Evolutionary conservation across 2,329 filamentous ascomycete species (phyloP).

Genomic region (Cryphonectria carpinicola): DNA sequence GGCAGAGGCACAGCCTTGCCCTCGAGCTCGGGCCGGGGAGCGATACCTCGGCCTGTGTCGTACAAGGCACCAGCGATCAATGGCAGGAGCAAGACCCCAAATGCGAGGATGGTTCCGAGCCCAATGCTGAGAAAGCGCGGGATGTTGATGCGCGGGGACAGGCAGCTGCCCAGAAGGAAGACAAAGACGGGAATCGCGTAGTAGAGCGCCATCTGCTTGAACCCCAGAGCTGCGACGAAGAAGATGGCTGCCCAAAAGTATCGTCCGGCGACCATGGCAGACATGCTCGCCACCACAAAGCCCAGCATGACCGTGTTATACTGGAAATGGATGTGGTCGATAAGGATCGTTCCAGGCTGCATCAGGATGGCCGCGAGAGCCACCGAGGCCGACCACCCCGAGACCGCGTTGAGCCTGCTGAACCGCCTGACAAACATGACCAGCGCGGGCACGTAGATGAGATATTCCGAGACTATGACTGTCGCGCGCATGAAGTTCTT

Average conservation of each 20-base stretch:
- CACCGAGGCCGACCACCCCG: slow-evolving; percentile 80
- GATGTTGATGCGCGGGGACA: slow-evolving; percentile 73
- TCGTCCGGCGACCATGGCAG: slow-evolving; percentile 83
- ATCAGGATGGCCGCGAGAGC: slow-evolving; percentile 88
- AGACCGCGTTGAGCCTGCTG: slow-evolving; percentile 74
- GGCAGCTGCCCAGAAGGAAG: slow-evolving; percentile 83
- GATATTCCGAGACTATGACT: slow-evolving; percentile 87
- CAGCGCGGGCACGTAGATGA: slow-evolving; percentile 83
- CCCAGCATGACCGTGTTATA: slow-evolving; percentile 99
- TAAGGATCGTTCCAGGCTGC: slow-evolving; percentile 86
- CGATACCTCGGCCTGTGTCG: slow-evolving; percentile 67
- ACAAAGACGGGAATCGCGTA: slow-evolving; percentile 93
- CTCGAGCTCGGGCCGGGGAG: slow-evolving; percentile 58
- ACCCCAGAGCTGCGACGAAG: slow-evolving; percentile 91
- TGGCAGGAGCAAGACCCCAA: slow-evolving; percentile 75
- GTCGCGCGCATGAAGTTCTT: slow-evolving; percentile 97
- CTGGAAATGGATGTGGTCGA: slow-evolving; percentile 96
- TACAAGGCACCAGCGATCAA: slow-evolving; percentile 73
- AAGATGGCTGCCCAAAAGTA: slow-evolving; percentile 89
- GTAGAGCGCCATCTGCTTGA: slow-evolving; percentile 99
- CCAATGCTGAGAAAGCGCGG: slow-evolving; percentile 75
- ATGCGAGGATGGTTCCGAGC: slow-evolving; percentile 71
- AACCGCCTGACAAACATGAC: slow-evolving; percentile 86
- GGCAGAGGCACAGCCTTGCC: slow-evolving; percentile 66
- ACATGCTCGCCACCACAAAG: slow-evolving; percentile 82